Conservation (phyloP, 2,329 filamentous ascomycete species). For the Daldinia sp. region DNA sequence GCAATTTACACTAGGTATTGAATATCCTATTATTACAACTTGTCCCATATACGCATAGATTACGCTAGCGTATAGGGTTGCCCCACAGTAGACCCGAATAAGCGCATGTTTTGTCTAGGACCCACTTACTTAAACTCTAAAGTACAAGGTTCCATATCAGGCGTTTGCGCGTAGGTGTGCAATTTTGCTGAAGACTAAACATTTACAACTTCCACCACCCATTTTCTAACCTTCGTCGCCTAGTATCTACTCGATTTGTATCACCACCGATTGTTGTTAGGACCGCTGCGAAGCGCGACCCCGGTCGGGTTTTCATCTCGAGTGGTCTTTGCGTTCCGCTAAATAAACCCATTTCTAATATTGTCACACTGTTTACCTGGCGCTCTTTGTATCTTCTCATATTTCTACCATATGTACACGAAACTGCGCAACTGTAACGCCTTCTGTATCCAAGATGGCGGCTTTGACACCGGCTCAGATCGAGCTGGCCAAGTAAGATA, state of each 20-base stretch:
- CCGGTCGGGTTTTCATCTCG: constrained; percentile 5
- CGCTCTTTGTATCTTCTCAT: constrained; percentile 5
- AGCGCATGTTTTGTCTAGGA: neutral
- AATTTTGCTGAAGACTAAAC: constrained; percentile 28
- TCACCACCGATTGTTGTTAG: constrained; percentile 8
- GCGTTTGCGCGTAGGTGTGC: constrained; percentile 30
- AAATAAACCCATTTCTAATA: neutral
- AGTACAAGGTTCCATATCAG: constrained; percentile 28
- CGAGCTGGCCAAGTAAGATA: constrained; percentile 64
- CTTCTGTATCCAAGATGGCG: constrained; percentile 42
- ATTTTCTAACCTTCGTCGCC: constrained; percentile 7
- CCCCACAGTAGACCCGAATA: constrained; percentile 2
- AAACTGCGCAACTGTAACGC: constrained; percentile 16
- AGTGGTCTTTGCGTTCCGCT: constrained; percentile 6
- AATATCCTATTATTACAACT: neutral
- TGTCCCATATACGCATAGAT: neutral
- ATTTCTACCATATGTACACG: constrained; percentile 34
- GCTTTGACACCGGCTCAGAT: constrained; percentile 60
- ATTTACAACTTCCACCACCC: constrained; percentile 11
- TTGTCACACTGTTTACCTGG: neutral
- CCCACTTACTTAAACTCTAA: constrained; percentile 24
- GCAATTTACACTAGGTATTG: neutral
- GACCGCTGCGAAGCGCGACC: constrained; percentile 13
- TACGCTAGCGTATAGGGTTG: neutral
- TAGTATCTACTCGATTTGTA: constrained; percentile 4